Evolutionary conservation across 2,329 filamentous ascomycete genomes (phyloP), one percentile per base, ranked within the genome.

Genomic region (Nemania serpens): DNA sequence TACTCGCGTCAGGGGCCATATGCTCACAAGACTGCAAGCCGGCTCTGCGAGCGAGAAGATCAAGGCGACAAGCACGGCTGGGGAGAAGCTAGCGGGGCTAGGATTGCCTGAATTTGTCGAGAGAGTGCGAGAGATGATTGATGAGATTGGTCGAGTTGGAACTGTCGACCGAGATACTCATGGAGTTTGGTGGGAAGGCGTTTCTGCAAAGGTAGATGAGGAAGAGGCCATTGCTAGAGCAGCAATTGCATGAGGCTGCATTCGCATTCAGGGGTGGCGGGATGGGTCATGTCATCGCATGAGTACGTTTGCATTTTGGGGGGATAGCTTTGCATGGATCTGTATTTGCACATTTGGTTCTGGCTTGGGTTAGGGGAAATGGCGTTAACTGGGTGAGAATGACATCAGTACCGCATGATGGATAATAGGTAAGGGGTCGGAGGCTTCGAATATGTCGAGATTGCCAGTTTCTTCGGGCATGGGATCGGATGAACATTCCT

Each of bases 51-150:
- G 83, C 52, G 90, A 93, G 70, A 87, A 90, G 69, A 86, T 90
- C 59, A 85, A 86, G 68, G 88, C 86, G 12, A 87, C 88, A 0
- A 90, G 84, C 67, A 86, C 82, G 0, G 89, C 88, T 0, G 85
- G 84, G 11, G 90, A 93, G 73, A 87, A 84, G 59, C 80, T 93
- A 7, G 88, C 88, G 0, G 82, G 83, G 2, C 81, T 90, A 17
- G 90, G 90, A 0, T 76, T 93, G 58, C 87, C 87, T 0, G 90
- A 93, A 74, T 93, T 93, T 71, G 87, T 89, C 15, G 83, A 85
- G 29, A 84, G 83, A 62, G 86, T 93, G 13, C 81, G 88, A 34
- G 85, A 86, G 50, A 88, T 93, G 67, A 86, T 90, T 7, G 88
- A 91, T 36, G 81, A 88, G 70, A 76, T 93, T 61, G 82, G 84